Conservation (phyloP, 352 stramenopile species). For the Globisporangium radiosum region DNA sequence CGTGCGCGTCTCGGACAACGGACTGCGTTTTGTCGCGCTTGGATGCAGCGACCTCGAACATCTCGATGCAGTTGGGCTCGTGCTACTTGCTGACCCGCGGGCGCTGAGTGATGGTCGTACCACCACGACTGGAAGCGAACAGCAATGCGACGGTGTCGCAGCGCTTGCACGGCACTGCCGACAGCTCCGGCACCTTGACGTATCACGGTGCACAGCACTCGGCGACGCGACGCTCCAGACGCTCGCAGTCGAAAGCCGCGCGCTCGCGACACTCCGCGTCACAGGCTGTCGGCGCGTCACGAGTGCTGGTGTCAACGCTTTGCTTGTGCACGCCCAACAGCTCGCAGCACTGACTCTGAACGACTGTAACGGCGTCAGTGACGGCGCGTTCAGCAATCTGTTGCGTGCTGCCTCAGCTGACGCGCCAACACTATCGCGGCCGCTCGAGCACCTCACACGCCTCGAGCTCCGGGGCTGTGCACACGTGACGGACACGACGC, state of each 20-base stretch:
- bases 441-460: constrained; percentile 19
- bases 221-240: constrained; percentile 29
- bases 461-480: constrained; percentile 40
- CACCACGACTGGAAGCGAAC: not conserved
- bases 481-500: constrained; percentile 30
- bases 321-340: constrained; percentile 19
- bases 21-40: constrained; percentile 36
- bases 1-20: constrained; percentile 41
- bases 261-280: constrained; percentile 20
- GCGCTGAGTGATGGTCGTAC: not conserved
- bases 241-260: constrained; percentile 15
- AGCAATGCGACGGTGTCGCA: constrained; percentile 20
- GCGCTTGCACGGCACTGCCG: constrained; percentile 26
- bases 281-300: constrained; percentile 24
- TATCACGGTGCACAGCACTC: constrained; percentile 41
- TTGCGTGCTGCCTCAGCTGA: not conserved
- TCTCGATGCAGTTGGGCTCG: constrained; percentile 34
- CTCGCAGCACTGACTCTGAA: constrained; percentile 23
- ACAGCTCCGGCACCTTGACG: constrained; percentile 37
- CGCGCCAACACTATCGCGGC: not conserved
- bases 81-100: constrained; percentile 33
- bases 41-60: constrained; percentile 39
- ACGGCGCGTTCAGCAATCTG: constrained; percentile 21
- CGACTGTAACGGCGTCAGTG: constrained; percentile 30
- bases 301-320: constrained; percentile 12